These are phyloP conservation scores for Mariannaea sp. DNA, from an alignment of 2,329 filamentous ascomycete genomes.

Conservation along the genomic window DNA sequence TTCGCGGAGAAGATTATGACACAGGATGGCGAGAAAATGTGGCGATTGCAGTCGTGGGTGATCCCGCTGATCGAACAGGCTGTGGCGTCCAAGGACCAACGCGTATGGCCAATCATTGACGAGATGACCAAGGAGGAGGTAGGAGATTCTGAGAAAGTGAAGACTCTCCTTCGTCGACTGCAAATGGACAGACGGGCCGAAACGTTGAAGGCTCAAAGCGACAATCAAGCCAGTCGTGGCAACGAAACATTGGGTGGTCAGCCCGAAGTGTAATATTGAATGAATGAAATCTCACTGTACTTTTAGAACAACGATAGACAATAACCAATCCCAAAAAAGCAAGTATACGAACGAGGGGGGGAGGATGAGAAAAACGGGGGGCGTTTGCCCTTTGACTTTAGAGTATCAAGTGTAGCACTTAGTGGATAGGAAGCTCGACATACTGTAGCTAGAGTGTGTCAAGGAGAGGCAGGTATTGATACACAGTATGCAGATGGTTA, in stretches of 20 bases:
- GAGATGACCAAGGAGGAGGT: constrained; percentile 30
- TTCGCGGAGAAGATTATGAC: constrained; percentile 33
- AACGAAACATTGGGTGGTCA: constrained; percentile 14
- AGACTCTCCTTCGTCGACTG: constrained; percentile 34
- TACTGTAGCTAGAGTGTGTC: not conserved
- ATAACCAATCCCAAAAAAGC: too few relatives aligned
- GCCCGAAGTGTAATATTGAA: not conserved
- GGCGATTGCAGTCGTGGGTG: constrained; percentile 35
- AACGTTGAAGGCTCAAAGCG: constrained; percentile 5
- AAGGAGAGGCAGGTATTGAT: not conserved
- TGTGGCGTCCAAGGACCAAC: constrained; percentile 37
- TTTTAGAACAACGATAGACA: not conserved
- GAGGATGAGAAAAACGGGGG: too few relatives aligned
- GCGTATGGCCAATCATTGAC: constrained; percentile 44
- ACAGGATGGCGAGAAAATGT: constrained; percentile 1
- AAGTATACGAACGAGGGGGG: too few relatives aligned
- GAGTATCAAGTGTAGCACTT: not conserved
- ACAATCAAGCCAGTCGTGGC: constrained; percentile 4
- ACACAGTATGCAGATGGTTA: not conserved
- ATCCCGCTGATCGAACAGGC: constrained; percentile 37
- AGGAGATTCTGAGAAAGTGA: constrained; percentile 28
- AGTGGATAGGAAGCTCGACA: not conserved
- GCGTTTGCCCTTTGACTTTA: not conserved
- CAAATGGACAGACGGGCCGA: constrained; percentile 29
- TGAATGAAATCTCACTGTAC: not conserved